Base-by-base conservation (phyloP, 305 asterid species). In the Fraxinus sp. region DNA sequence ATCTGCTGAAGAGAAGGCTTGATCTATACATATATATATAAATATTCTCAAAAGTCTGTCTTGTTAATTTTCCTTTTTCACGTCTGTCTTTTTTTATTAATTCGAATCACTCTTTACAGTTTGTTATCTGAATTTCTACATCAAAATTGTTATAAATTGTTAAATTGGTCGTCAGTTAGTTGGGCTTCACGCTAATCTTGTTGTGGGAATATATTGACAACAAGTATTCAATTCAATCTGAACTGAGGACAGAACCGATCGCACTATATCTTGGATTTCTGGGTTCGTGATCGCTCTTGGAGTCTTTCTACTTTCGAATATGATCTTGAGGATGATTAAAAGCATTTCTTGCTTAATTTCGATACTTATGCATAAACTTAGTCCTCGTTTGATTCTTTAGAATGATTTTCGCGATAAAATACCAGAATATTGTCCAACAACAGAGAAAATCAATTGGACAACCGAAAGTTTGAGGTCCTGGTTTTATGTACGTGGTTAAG, bases 391-490 rank as follows among this genome's bases (percentile, higher is more conserved):
- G 83, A 81, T 83, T 84, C 81, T 39, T 75, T 74, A 49, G 86
- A 85, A 79, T 84, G 82, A 85, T 87, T 80, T 80, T 78, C 18
- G n/a, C 78, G 82, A 85, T 66, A 66, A 87, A 59, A 94, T 89
- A 92, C 90, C 84, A 81, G 91, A 91, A 92, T 88, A 86, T 85
- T 81, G 36, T 32, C 82, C 28, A 77, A 76, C 83, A 83, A 84
- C 59, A 70, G 85, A 81, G 87, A 85, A 77, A 80, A 86, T 82
- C 85, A 84, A 73, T 81, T 82, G 84, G 86, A 82, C 79, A 79
- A 85, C 94, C 90, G 89, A 87, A 90, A 89, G 93, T 82, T 74
- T 73, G 81, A 78, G 85, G 84, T 86, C 68, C 74, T 80, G 80
- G 81, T 79, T 33, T 76, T 80, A 33, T 91, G 84, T 82, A 79